phyloP scores from a whole-genome alignment of 2,329 filamentous ascomycete genomes.

The Phoma sp. region DNA sequence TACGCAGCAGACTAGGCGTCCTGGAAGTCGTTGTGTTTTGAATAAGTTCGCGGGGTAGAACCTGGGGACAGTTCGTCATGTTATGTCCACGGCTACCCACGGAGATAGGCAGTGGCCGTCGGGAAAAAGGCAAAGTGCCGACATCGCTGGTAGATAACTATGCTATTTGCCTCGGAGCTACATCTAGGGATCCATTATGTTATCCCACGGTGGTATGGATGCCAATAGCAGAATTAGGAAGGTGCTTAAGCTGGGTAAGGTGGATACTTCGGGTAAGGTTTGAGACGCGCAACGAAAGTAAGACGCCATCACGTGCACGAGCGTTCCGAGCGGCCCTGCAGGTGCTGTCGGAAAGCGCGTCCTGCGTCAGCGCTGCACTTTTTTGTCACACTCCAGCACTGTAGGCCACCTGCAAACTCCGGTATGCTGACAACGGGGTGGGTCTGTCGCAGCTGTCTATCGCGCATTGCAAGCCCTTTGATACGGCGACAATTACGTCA shows the following conservation, averaged over 20 bases:
- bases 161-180: slow-evolving; percentile 20
- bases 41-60: slow-evolving; percentile 10
- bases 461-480: slow-evolving; percentile 45
- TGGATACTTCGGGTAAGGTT: slow-evolving; percentile 4
- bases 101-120: slow-evolving; percentile 34
- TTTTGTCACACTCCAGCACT: slow-evolving; percentile 14
- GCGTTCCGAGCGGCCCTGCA: slow-evolving; percentile 19
- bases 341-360: slow-evolving; percentile 31
- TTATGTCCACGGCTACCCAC: slow-evolving; percentile 33
- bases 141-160: slow-evolving; percentile 19
- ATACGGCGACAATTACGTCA: slow-evolving; percentile 34
- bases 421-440: slow-evolving; percentile 47
- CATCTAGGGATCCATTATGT: not conserved
- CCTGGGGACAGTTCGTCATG: slow-evolving; percentile 10
- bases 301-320: slow-evolving; percentile 33
- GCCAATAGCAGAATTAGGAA: slow-evolving; percentile 15
- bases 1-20: not conserved
- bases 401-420: not conserved
- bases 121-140: slow-evolving; percentile 25
- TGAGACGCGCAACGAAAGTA: not conserved
- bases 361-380: slow-evolving; percentile 25
- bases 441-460: slow-evolving; percentile 57
- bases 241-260: slow-evolving; percentile 6
- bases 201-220: not conserved
- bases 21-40: not conserved